A percentile compares a stretch with the other conserved stretches of the same genome.
These are phyloP conservation scores for Parachaetomium inaequale DNA, from an alignment of 495 filamentous ascomycete species.

Conservation along the genomic window DNA sequence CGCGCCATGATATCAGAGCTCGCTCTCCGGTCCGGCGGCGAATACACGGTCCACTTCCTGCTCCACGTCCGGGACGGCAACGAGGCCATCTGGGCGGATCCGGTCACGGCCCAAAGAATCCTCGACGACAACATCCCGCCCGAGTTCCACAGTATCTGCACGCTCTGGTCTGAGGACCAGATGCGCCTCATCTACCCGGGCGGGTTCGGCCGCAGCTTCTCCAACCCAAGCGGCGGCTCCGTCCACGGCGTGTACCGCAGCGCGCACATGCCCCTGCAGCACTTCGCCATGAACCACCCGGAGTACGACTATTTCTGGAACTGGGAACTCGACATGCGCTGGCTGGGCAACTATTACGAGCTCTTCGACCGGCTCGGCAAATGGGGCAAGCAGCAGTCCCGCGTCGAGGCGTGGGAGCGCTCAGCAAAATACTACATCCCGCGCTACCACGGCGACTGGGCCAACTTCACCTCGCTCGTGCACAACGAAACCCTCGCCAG, in stretches of 20 bases:
- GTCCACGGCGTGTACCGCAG: conserved; percentile 89
- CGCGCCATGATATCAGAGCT: conserved; percentile 78
- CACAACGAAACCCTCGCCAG: conserved; percentile 48
- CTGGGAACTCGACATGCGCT: conserved; percentile 96
- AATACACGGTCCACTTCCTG: conserved; percentile 78
- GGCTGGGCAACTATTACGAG: conserved; percentile 91
- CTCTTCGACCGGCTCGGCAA: conserved; percentile 69
- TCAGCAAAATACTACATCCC: conserved; percentile 89
- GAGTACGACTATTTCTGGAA: conserved; percentile 97
- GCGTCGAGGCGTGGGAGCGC: conserved; percentile 86
- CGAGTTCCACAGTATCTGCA: conserved; percentile 84
- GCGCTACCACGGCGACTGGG: conserved; percentile 78
- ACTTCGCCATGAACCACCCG: conserved; percentile 82
- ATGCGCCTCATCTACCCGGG: conserved; percentile 84
- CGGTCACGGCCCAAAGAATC: conserved; percentile 49
- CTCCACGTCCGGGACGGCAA: conserved; percentile 69
- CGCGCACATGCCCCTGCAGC: conserved; percentile 85
- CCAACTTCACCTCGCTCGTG: conserved; percentile 65
- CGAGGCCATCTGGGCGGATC: conserved; percentile 61
- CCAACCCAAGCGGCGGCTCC: conserved; percentile 56
- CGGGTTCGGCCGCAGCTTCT: conserved; percentile 62
- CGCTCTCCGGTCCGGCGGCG: conserved; percentile 66
- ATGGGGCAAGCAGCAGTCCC: conserved; percentile 77
- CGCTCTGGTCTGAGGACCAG: conserved; percentile 89
- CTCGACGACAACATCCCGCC: conserved; percentile 72